Evolutionary conservation across 2,329 filamentous ascomycete genomes (phyloP), one percentile per base, ranked within the genome.

Genomic region (Rhynchosporium secalis): DNA sequence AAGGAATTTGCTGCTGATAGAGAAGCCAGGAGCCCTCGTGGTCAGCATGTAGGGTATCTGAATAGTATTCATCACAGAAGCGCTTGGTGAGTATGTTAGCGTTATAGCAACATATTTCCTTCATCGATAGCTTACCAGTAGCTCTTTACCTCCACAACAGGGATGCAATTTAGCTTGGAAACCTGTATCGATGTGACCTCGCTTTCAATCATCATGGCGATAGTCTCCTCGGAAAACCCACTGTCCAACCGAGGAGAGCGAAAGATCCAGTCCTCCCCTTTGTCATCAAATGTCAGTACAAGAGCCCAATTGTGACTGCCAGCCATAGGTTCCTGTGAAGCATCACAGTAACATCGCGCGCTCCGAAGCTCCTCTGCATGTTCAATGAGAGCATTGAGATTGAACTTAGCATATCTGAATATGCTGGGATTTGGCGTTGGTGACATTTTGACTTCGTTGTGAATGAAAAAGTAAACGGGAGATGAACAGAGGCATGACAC

Each of bases 151-250:
- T 52, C 31, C 15, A 52, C 31, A 36, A 52, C 31, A 38, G 49
- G 49, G 31, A 52, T 52, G 13, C 49, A 38, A 52, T 52, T 52
- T 52, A 38, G 49, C 49, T 52, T 52, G 2, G 31, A 52, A 52
- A 52, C 49, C 13, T 36, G 29, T 52, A 52, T 52, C 13, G 31
- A 52, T 38, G 15, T 38, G 31, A 52, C 49, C 49, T 52, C 31
- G 31, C 49, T 52, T 38, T 52, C 49, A 52, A 52, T 8, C 15
- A 52, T 52, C 15, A 26, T 52, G 29, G 31, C 31, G 31, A 38
- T 52, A 36, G 31, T 52, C 49, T 52, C 13, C 49, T 52, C 31
- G 13, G 49, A 52, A 20, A 52, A 38, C 1, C 49, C 49, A 52
- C 31, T 52, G 31, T 52, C 31, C 12, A 26, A 31, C 15, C 31